These are phyloP conservation scores for Tricholoma hemisulphureum DNA, from an alignment of 768 basidiomycete genomes.

Conservation along the genomic window DNA sequence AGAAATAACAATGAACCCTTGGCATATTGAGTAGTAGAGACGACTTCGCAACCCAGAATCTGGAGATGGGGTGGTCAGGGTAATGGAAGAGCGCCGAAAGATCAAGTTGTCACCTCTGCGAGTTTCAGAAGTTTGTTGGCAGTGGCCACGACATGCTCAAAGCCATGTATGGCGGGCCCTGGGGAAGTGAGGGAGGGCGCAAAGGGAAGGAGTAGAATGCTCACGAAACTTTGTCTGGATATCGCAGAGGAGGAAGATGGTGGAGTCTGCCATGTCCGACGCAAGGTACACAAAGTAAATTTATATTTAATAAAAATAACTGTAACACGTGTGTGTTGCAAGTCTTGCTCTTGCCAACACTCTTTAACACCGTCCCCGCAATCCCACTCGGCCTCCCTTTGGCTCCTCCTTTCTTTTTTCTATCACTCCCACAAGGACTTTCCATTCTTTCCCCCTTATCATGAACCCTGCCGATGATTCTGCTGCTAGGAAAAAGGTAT, in stretches of 20 bases:
- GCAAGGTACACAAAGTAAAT: slow-evolving; percentile 13
- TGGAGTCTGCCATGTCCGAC: slow-evolving; percentile 30
- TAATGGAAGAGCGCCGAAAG: neutral
- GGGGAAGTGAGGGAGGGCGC: neutral
- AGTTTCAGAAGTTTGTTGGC: slow-evolving; percentile 75
- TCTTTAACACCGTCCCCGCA: slow-evolving; percentile 10
- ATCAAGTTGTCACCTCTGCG: slow-evolving; percentile 51
- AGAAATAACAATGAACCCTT: slow-evolving; percentile 46
- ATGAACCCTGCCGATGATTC: slow-evolving; percentile 34
- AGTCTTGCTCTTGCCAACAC: slow-evolving; percentile 10
- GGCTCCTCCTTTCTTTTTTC: slow-evolving; percentile 41
- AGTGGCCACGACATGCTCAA: slow-evolving; percentile 66
- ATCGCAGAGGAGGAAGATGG: slow-evolving; percentile 82
- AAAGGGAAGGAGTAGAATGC: slow-evolving; percentile 17
- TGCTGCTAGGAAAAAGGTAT: slow-evolving; percentile 43
- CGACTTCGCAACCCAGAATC: slow-evolving; percentile 65
- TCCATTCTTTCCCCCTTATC: slow-evolving; percentile 31
- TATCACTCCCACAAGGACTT: slow-evolving; percentile 33
- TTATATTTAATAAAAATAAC: slow-evolving; percentile 15
- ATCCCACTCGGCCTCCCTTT: slow-evolving; percentile 16
- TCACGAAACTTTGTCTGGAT: slow-evolving; percentile 74
- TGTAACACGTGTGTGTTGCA: neutral
- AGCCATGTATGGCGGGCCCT: slow-evolving; percentile 60
- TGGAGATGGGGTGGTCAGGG: slow-evolving; percentile 19
- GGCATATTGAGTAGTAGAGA: slow-evolving; percentile 85